Conservation (phyloP, 2,329 filamentous ascomycete species). For the Incumbomyces delicatus region DNA sequence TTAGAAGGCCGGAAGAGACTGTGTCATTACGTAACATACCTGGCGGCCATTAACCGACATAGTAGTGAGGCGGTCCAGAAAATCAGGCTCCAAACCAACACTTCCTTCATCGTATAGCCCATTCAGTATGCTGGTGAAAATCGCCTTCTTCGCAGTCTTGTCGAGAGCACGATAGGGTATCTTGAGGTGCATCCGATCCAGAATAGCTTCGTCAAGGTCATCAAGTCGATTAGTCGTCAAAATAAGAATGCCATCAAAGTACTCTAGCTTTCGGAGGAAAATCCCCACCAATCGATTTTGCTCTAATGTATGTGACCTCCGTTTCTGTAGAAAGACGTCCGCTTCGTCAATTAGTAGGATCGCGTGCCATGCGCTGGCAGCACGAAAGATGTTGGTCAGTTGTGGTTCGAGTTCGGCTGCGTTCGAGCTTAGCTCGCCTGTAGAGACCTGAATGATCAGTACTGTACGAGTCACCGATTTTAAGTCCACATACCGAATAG, state of each 20-base stretch:
- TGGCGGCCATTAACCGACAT: not conserved
- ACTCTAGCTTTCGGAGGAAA: constrained; percentile 20
- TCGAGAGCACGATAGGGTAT: constrained; percentile 7
- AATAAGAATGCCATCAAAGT: constrained; percentile 20
- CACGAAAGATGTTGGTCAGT: constrained; percentile 5
- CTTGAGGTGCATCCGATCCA: constrained; percentile 5
- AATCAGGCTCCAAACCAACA: not conserved
- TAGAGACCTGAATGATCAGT: constrained; percentile 42
- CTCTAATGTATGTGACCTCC: constrained; percentile 11
- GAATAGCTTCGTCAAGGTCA: constrained; percentile 9
- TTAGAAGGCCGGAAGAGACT: not conserved
- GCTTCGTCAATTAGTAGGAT: constrained; percentile 14
- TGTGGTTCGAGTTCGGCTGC: constrained; percentile 4
- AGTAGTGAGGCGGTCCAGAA: not conserved
- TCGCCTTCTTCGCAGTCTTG: constrained; percentile 2
- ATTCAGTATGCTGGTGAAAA: not conserved
- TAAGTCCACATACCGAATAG: constrained; percentile 34
- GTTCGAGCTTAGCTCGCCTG: constrained; percentile 24
- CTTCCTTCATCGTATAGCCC: not conserved
- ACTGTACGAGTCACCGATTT: not conserved
- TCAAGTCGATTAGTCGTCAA: constrained; percentile 22
- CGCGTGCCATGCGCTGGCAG: constrained; percentile 8
- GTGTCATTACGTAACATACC: not conserved
- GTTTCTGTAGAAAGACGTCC: constrained; percentile 12
- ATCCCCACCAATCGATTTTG: constrained; percentile 20